Conservation (phyloP, 1,284 basidiomycete genomes). For the Vanrija sp. region DNA sequence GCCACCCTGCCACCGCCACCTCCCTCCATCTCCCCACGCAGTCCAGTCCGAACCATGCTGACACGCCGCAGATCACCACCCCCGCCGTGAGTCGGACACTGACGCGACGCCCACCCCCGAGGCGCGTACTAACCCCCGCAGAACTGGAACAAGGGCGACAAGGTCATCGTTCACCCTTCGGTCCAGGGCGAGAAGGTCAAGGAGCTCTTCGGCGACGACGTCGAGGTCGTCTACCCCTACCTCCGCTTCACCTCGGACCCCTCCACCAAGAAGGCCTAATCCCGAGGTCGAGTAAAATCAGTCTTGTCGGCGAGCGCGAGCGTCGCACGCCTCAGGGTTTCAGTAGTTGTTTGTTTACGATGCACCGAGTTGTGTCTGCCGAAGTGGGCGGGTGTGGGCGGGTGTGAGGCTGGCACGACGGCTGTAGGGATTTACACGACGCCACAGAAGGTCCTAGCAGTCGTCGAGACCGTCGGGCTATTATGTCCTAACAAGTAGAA, state of each 20-base stretch:
- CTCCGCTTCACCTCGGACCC: slow-evolving; percentile 52
- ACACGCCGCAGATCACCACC: background rate
- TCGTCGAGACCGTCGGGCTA: too few relatives aligned
- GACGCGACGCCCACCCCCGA: slow-evolving; percentile 48
- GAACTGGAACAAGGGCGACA: slow-evolving; percentile 86
- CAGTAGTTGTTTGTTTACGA: too few relatives aligned
- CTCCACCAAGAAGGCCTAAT: slow-evolving; percentile 21
- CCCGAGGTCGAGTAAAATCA: too few relatives aligned
- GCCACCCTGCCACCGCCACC: too few relatives aligned
- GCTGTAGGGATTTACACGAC: too few relatives aligned
- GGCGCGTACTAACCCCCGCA: background rate
- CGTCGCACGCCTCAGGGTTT: too few relatives aligned
- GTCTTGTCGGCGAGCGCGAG: too few relatives aligned
- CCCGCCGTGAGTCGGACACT: slow-evolving; percentile 15
- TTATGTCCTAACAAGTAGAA: too few relatives aligned
- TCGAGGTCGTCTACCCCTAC: slow-evolving; percentile 53
- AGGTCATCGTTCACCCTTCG: slow-evolving; percentile 91
- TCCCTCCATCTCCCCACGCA: slow-evolving; percentile 41
- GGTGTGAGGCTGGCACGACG: too few relatives aligned
- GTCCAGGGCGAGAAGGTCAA: slow-evolving; percentile 85
- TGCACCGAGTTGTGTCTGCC: too few relatives aligned
- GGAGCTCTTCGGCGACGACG: slow-evolving; percentile 55
- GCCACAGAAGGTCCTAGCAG: too few relatives aligned
- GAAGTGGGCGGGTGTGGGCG: too few relatives aligned
- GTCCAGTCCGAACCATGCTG: slow-evolving; percentile 1